Percentiles rank a stretch among this genome's conserved stretches.
phyloP scores from a whole-genome alignment of 2,329 filamentous ascomycete species.

The Cladosporium sp. region DNA sequence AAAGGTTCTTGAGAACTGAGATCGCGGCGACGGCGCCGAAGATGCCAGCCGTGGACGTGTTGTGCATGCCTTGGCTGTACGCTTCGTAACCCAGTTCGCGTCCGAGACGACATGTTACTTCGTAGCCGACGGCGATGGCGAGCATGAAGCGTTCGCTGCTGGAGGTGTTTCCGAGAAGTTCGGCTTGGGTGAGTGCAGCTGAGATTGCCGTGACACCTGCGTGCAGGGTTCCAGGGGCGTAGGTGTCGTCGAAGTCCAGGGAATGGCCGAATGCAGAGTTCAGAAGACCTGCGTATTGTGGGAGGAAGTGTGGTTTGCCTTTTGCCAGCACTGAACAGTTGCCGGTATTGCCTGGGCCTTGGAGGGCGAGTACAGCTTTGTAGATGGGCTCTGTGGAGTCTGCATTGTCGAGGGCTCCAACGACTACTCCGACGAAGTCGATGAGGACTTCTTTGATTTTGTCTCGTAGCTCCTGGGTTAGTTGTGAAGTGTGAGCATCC shows the following conservation, averaged over 20 bases:
- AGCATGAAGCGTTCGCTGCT: slow-evolving; percentile 26
- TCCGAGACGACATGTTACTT: slow-evolving; percentile 32
- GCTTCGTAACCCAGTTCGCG: slow-evolving; percentile 31
- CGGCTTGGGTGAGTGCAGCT: slow-evolving; percentile 33
- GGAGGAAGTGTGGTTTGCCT: slow-evolving; percentile 29
- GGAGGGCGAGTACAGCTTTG: slow-evolving; percentile 23
- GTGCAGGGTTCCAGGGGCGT: slow-evolving; percentile 39
- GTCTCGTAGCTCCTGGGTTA: slow-evolving; percentile 18
- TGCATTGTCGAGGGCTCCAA: slow-evolving; percentile 24
- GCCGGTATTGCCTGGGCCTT: slow-evolving; percentile 21
- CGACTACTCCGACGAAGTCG: slow-evolving; percentile 27
- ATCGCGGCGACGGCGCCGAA: slow-evolving; percentile 35
- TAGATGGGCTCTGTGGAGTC: slow-evolving; percentile 26
- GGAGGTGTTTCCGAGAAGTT: slow-evolving; percentile 20
- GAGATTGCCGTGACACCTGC: slow-evolving; percentile 38
- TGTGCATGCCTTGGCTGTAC: slow-evolving; percentile 36
- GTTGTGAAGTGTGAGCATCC: slow-evolving; percentile 16
- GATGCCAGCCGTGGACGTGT: slow-evolving; percentile 34
- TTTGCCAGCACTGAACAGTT: slow-evolving; percentile 33
- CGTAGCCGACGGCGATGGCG: slow-evolving; percentile 32
- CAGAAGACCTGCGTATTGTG: slow-evolving; percentile 38
- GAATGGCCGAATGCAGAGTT: slow-evolving; percentile 42
- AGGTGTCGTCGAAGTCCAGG: slow-evolving; percentile 44
- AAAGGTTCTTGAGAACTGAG: slow-evolving; percentile 25
- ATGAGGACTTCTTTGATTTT: slow-evolving; percentile 30